Base-by-base conservation (phyloP, 108 stramenopile genomes). In the Tribonema minus region DNA sequence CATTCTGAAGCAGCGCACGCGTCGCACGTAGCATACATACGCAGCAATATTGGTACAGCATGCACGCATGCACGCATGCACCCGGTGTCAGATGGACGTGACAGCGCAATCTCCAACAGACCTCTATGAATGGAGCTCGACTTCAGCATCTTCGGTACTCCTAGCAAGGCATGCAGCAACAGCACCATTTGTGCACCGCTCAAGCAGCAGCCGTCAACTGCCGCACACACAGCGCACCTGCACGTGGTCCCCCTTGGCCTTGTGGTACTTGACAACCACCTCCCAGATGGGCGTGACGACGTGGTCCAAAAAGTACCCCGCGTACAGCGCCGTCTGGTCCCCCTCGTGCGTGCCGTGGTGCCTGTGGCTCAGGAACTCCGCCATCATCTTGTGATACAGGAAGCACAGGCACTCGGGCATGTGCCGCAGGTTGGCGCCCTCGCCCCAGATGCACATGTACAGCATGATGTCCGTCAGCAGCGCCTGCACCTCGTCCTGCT, bases 331-430 rank as follows among this genome's bases (percentile, higher is more conserved):
- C 35, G 74, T 46, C 36, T 9, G 4, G 61, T 61, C 61, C 36
- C 90, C 85, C n/a, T 88, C 91, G 64, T 91, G 88, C 1, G 81
- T 87, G 75, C 85, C 84, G n/a, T n/a, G n/a, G n/a, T n/a, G n/a
- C 37, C 90, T 9, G 41, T 76, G 38, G n/a, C 37, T 27, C 12
- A n/a, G 26, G 31, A 63, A 41, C 61, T 31, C 67, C 62, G 94
- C 92, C 94, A 94, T 94, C 91, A 92, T 94, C 76, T 95, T 96
- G 85, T 98, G 97, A 81, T 95, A 98, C 32, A 98, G 83, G 76
- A 93, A 98, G 91, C 95, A 96, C 81, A 93, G 41, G 83, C 95
- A 96, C 82, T 98, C 97, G 7, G 97, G 92, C 93, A 98, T 93
- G 85, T 98, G 97, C 26, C 95, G 87, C 25, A 98, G 84, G 83